phyloP scores from a whole-genome alignment of 148 eudicot species.

The Chenopodium suecicum region DNA sequence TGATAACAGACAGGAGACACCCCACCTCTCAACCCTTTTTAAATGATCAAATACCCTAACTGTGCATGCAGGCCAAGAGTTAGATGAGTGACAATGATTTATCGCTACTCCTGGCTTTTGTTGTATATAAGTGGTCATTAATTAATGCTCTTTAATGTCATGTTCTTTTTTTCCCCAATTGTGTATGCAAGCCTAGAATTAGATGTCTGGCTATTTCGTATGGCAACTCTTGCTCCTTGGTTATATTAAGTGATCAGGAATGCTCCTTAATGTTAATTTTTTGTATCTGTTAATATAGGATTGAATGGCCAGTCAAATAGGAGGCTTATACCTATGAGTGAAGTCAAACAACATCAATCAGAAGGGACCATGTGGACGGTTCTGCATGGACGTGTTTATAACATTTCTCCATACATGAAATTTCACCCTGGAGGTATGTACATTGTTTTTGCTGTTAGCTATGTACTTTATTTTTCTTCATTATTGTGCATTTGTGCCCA shows the following conservation, averaged over 20 bases:
- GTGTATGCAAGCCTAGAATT: no score
- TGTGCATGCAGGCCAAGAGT: not conserved
- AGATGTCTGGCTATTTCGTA: no score
- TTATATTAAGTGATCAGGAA: not conserved
- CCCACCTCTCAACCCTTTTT: not conserved
- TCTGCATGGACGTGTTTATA: constrained; percentile 92
- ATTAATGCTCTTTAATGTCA: no score
- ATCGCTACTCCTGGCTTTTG: not conserved
- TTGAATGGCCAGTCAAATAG: constrained; percentile 81
- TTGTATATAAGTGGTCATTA: no score
- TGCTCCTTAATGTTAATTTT: not conserved
- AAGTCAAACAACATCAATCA: constrained; percentile 82
- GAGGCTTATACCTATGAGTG: constrained; percentile 72
- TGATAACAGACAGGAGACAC: not conserved
- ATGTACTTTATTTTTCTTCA: not conserved
- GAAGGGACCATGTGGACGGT: constrained; percentile 96
- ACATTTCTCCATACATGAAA: constrained; percentile 90
- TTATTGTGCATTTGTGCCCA: not conserved
- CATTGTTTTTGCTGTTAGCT: not conserved
- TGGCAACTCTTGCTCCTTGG: not conserved
- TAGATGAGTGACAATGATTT: not conserved
- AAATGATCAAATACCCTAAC: not conserved
- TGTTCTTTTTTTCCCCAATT: no score
- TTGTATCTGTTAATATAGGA: constrained; percentile 36
- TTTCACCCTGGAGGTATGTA: constrained; percentile 98